Evolutionary conservation across 306 rosid genomes (phyloP).

Genomic region (Begonia masoniana): DNA sequence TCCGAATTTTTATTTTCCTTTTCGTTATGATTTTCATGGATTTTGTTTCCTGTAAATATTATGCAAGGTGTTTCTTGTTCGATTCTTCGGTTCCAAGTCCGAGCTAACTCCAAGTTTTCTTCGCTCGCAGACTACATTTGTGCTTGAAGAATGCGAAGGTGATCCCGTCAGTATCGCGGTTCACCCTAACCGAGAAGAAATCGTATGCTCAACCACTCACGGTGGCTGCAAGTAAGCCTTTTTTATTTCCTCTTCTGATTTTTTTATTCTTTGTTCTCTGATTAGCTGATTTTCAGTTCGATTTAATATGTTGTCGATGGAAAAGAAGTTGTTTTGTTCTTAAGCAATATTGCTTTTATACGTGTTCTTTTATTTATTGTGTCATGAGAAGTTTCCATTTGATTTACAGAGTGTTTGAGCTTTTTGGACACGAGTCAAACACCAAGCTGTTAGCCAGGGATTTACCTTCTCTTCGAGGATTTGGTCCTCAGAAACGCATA

Average conservation of each 20-base stretch:
- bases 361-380: neutral
- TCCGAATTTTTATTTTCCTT: neutral
- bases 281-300: conserved; percentile 3
- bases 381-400: neutral
- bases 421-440: conserved; percentile 36
- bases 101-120: neutral
- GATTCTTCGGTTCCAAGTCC: too few relatives aligned
- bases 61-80: too few relatives aligned
- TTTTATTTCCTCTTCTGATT: neutral
- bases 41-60: too few relatives aligned
- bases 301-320: neutral
- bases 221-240: conserved; percentile 87
- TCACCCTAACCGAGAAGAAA: conserved; percentile 71
- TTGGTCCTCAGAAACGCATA: conserved; percentile 63
- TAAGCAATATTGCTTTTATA: neutral
- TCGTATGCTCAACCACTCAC: conserved; percentile 63
- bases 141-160: conserved; percentile 77
- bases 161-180: conserved; percentile 69
- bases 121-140: conserved; percentile 40
- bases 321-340: neutral
- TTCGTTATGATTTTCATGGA: neutral
- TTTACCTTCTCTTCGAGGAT: conserved; percentile 32
- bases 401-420: conserved; percentile 54
- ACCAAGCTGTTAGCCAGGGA: conserved; percentile 56
- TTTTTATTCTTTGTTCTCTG: neutral